Evolutionary conservation across 2,329 filamentous ascomycete genomes (phyloP).

Genomic region (Ophiostoma piceae): DNA sequence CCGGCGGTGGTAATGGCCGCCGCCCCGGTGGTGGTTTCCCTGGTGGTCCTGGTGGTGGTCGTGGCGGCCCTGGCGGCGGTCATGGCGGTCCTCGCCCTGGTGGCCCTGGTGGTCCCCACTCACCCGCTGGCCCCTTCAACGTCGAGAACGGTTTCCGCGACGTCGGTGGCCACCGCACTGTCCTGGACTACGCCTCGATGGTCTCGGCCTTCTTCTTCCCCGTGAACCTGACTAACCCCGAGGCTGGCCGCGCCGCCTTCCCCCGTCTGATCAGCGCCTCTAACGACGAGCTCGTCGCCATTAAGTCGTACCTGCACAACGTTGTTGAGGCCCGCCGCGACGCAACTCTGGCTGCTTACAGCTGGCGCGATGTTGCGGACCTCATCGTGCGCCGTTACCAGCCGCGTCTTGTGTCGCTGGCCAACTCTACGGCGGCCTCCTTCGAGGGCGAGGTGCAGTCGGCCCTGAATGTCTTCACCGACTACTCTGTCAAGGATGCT

Average conservation of each 20-base stretch:
- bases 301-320: slow-evolving; percentile 17
- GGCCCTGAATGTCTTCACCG: slow-evolving; percentile 13
- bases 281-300: slow-evolving; percentile 15
- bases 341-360: neutral
- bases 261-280: slow-evolving; percentile 17
- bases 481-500: slow-evolving; percentile 16
- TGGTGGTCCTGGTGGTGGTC: neutral
- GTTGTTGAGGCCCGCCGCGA: slow-evolving; percentile 15
- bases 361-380: slow-evolving; percentile 24
- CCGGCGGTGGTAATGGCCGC: neutral
- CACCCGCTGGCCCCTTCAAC: slow-evolving; percentile 13
- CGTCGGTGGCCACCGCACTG: slow-evolving; percentile 19
- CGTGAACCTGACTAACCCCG: slow-evolving; percentile 22
- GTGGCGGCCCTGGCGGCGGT: neutral
- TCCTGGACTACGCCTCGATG: slow-evolving; percentile 23
- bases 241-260: slow-evolving; percentile 2
- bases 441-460: slow-evolving; percentile 8
- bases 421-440: slow-evolving; percentile 7
- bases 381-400: slow-evolving; percentile 21
- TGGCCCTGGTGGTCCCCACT: slow-evolving; percentile 15
- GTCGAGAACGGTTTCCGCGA: slow-evolving; percentile 20
- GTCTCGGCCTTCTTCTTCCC: slow-evolving; percentile 24
- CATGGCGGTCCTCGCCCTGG: neutral
- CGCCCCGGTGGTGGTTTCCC: neutral
- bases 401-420: slow-evolving; percentile 15